Evolutionary conservation across 148 eudicot species (phyloP).

Genomic region (Rhododendron mucronatum): DNA sequence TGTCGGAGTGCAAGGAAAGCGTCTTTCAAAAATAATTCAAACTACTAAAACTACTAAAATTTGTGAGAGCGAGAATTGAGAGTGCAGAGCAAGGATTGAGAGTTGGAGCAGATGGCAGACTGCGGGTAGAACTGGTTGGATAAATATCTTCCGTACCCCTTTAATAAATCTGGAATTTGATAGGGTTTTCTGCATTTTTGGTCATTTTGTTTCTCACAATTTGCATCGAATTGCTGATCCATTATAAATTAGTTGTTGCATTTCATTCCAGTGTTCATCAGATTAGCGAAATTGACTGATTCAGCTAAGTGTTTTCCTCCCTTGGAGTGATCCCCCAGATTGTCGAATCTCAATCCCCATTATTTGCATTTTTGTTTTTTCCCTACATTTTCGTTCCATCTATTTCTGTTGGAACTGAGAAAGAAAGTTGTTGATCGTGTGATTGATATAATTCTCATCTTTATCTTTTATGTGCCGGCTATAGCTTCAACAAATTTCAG

Average conservation of each 20-base stretch:
- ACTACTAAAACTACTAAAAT: too few species aligned
- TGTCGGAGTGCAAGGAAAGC: too few species aligned
- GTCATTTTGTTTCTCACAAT: neutral
- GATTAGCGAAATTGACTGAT: neutral
- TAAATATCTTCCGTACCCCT: neutral
- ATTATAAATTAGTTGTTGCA: neutral
- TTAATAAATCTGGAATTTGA: neutral
- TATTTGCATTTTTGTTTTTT: neutral
- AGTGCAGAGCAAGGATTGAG: too few species aligned
- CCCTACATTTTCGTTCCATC: neutral
- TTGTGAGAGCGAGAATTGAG: too few species aligned
- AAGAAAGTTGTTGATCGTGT: neutral
- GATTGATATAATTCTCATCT: too few species aligned
- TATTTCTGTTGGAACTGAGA: neutral
- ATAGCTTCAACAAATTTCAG: neutral
- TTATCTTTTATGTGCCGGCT: too few species aligned
- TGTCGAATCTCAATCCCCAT: neutral
- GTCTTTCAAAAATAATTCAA: too few species aligned
- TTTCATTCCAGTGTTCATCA: neutral
- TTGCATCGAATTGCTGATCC: neutral
- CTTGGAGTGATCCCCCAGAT: neutral
- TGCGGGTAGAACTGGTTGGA: neutral
- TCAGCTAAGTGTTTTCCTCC: neutral
- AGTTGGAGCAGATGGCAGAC: too few species aligned
- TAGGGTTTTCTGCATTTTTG: neutral